These are phyloP conservation scores for Cadophora malorum DNA, from an alignment of 2,329 filamentous ascomycete genomes.

Conservation along the genomic window DNA sequence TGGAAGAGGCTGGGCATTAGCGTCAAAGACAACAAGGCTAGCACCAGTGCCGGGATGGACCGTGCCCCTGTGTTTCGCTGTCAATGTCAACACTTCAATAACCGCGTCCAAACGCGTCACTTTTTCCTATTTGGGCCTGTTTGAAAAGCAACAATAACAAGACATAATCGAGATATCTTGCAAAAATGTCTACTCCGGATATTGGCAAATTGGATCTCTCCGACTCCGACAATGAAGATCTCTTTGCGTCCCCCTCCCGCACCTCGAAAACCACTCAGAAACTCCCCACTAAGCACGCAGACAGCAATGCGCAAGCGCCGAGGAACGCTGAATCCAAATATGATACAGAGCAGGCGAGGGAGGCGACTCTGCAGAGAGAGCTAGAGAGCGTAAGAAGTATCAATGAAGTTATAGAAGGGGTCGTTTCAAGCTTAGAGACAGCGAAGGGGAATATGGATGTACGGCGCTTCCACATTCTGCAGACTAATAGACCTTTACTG, in stretches of 20 bases:
- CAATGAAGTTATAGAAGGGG: constrained; percentile 84
- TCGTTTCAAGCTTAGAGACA: constrained; percentile 73
- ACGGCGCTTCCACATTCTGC: constrained; percentile 39
- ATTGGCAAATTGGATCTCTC: constrained; percentile 59
- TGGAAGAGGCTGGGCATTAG: constrained; percentile 22
- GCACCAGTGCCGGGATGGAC: background rate
- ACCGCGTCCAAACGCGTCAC: constrained; percentile 36
- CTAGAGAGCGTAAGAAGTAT: constrained; percentile 83
- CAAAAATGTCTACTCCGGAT: constrained; percentile 50
- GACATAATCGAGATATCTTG: constrained; percentile 7
- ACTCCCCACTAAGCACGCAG: constrained; percentile 30
- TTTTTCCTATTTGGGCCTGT: constrained; percentile 24
- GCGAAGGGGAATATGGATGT: constrained; percentile 81
- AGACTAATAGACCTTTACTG: background rate
- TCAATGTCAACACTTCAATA: background rate
- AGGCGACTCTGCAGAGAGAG: constrained; percentile 78
- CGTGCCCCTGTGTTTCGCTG: constrained; percentile 7
- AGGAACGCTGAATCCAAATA: constrained; percentile 57
- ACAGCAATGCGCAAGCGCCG: constrained; percentile 38
- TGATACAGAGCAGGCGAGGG: constrained; percentile 71
- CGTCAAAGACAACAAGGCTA: constrained; percentile 15
- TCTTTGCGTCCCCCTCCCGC: constrained; percentile 62
- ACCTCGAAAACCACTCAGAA: constrained; percentile 43
- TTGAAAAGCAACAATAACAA: constrained; percentile 8
- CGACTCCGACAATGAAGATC: constrained; percentile 61